A percentile compares a stretch with the other conserved stretches of the same genome.
Conservation (phyloP, 73 alveolate species). For the Paramecium octaurelia region DNA sequence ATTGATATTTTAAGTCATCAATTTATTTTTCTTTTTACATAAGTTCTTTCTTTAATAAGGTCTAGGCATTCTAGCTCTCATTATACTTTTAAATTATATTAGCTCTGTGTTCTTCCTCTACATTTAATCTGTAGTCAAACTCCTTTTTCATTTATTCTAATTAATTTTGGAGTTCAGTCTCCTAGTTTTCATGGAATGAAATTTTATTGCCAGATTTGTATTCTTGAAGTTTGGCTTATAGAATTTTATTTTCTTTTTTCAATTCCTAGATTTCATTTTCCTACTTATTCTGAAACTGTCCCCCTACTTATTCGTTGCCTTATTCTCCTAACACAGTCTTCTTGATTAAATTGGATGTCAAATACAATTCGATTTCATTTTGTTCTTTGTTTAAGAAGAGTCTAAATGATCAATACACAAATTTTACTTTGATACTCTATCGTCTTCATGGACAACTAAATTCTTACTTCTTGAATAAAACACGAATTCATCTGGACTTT, state of each 20-base stretch:
- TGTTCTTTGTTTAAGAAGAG: neutral
- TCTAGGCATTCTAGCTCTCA: neutral
- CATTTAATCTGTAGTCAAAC: neutral
- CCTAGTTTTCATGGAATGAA: neutral
- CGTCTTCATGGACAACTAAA: neutral
- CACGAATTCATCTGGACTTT: neutral
- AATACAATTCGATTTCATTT: neutral
- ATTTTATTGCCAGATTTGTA: neutral
- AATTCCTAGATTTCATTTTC: neutral
- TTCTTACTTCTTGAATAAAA: neutral
- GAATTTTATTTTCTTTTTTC: neutral
- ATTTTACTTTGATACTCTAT: neutral
- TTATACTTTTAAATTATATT: neutral
- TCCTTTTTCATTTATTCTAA: neutral
- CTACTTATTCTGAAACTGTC: neutral
- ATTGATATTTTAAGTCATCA: neutral
- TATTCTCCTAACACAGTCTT: neutral
- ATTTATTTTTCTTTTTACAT: neutral
- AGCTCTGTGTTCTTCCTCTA: neutral
- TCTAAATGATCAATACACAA: neutral
- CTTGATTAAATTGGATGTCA: neutral
- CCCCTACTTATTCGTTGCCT: neutral
- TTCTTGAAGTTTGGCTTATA: neutral
- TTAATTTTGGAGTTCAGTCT: neutral
- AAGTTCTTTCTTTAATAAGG: neutral